Evolutionary conservation across 2,329 filamentous ascomycete species (phyloP).

Genomic region (Cordyceps javanica): DNA sequence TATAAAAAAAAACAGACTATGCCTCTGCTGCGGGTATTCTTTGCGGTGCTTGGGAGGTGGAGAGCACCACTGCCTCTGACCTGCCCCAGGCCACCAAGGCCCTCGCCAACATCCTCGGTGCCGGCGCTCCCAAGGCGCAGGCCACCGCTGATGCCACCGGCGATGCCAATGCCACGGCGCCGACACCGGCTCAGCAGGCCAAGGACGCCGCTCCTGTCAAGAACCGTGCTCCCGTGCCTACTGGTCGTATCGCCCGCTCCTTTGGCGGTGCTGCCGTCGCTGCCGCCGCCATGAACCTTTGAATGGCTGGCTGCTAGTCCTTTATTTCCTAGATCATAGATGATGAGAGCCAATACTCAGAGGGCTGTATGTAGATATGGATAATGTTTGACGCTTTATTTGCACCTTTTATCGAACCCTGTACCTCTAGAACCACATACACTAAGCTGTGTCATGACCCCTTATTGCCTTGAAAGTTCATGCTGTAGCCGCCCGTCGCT

Average conservation of each 20-base stretch:
- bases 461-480: conserved; percentile 63
- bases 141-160: not conserved
- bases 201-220: not conserved
- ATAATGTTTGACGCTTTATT: not conserved
- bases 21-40: conserved; percentile 1
- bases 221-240: conserved; percentile 1
- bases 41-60: conserved; percentile 7
- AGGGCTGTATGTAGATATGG: not conserved
- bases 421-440: not conserved
- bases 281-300: conserved; percentile 1
- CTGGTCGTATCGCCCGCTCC: conserved; percentile 3
- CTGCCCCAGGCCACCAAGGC: conserved; percentile 8
- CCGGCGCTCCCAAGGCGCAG: conserved; percentile 1
- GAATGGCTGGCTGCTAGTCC: not conserved
- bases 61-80: conserved; percentile 8
- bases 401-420: not conserved
- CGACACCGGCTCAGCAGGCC: not conserved
- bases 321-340: not conserved
- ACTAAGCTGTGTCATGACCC: not conserved
- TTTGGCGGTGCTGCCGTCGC: conserved; percentile 7
- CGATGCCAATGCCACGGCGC: not conserved
- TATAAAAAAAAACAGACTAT: not conserved
- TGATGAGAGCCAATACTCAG: not conserved
- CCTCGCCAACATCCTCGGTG: conserved; percentile 4
- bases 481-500: conserved; percentile 83